Evolutionary conservation across 345 rosid species (phyloP), one percentile per base, ranked within the genome.

Genomic region (thale cress (Arabidopsis thaliana)): DNA sequence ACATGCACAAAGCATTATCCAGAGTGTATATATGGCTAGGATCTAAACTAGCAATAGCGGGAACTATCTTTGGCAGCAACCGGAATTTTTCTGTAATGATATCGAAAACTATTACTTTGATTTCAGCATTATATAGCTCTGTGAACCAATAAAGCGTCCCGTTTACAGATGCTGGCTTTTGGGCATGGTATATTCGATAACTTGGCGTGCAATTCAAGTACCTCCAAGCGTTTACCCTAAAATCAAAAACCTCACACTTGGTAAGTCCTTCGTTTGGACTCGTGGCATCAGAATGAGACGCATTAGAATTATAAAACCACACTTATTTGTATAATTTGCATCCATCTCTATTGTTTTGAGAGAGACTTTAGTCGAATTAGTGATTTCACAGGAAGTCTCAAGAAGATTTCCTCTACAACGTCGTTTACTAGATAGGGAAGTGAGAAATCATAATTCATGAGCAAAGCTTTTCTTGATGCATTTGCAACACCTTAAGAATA

Each of bases 381-480:
- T 3, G 59, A 0, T 74, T 74, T 58, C 13, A 74, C 23, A 0
- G 72, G 78, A 37, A 74, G 34, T 8, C 51, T 7, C 13, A 66
- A 74, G 60, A 74, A 65, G 11, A 74, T 37, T 74, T 74, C 78
- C 14, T 74, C 67, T 0, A 74, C 1, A n/a, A 58, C 2, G 0
- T 74, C 78, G 13, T 49, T 22, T 23, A 1, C 6, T 5, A 14
- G 16, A 3, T 28, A 41, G 45, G 3, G 13, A 3, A 40, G 12
- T 41, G 45, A 41, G 13, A 41, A 41, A 42, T 42, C n/a, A 4
- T 42, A 4, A 13, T 42, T 42, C n/a, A 42, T 42, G 46, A 42
- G 46, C 46, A 42, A 42, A 4, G 46, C 46, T 42, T 16, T 12
- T 42, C 16, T 42, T 4, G 0, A 12, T 42, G 46, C 14, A 4